Evolutionary conservation across 805 yeast species (phyloP), one percentile per base, ranked within the genome.

Genomic region (Schwanniomyces pseudopolymorphus): DNA sequence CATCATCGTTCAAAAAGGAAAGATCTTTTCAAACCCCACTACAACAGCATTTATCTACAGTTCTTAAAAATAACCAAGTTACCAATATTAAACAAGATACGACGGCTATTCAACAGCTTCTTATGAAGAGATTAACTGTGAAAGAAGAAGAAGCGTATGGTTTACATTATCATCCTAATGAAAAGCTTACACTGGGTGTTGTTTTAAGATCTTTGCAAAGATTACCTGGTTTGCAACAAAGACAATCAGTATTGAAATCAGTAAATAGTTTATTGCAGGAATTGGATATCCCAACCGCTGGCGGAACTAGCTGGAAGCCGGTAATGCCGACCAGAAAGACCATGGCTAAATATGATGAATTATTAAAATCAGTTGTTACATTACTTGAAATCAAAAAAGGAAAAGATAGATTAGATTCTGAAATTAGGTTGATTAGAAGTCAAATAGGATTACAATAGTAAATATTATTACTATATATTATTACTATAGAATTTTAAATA

Each of bases 101-200:
- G 7, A 65, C 58, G 38, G 60, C 77, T 2, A 61, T 73, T 22
- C 77, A 72, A 47, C 73, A 69, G 50, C 63, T 75, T 44, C 61
- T 84, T 33, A 72, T 78, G 42, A 78, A 78, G 60, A 75, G 81
- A 36, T 75, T 91, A 42, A 79, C 88, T 0, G 74, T 80, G 17
- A 85, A 87, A 56, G 96, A 91, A 58, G 91, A 89, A 66, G 87
- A 83, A 47, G 84, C 89, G 0, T 87, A 84, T 57, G 99, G 99
- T 10, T 77, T 94, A 33, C 73, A 82, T 42, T 85, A 85, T 51
- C 96, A 88, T 64, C 84, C 81, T 11, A 69, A 64, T 37, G 92
- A 86, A 48, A 81, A 83, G 53, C 60, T 87, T 6, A 78, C 78
- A 4, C 85, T 95, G 0, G 98, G 98, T 25, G 97, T 89, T 2